phyloP scores from a whole-genome alignment of 805 yeast genomes.

The Ascoidea rubescens region DNA sequence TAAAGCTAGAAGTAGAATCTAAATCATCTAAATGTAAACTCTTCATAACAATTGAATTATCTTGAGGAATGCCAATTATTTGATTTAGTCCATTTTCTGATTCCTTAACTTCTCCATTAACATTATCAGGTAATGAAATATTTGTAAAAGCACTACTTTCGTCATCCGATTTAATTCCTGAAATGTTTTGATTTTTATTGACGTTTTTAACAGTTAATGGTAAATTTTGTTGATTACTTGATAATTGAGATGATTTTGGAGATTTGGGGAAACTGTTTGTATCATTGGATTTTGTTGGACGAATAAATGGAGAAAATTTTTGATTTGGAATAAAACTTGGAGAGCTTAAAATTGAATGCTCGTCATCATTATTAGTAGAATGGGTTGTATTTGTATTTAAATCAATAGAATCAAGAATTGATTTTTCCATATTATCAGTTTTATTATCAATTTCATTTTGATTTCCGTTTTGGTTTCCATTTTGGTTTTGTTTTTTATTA shows the following conservation, averaged over 20 bases:
- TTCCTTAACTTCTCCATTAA: slow-evolving; percentile 4
- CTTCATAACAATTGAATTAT: slow-evolving; percentile 2
- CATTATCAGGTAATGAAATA: slow-evolving; percentile 7
- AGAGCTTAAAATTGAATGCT: background rate
- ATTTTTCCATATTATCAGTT: background rate
- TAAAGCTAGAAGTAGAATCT: slow-evolving; percentile 9
- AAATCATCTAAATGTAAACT: slow-evolving; percentile 10
- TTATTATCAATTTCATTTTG: background rate
- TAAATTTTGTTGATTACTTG: too few species aligned
- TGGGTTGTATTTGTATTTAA: slow-evolving; percentile 3
- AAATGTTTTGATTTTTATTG: too few species aligned
- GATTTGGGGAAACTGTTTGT: too few species aligned
- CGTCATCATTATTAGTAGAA: background rate
- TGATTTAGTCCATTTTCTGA: slow-evolving; percentile 7
- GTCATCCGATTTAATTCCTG: slow-evolving; percentile 6
- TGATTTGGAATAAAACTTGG: too few species aligned
- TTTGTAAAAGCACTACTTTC: slow-evolving; percentile 11
- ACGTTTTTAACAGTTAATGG: too few species aligned
- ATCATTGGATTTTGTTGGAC: too few species aligned
- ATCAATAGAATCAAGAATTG: slow-evolving; percentile 1
- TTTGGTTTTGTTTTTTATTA: background rate
- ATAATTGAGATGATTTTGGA: too few species aligned
- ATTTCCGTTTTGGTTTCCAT: background rate
- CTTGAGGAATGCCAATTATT: slow-evolving; percentile 1
- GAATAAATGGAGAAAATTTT: too few species aligned